Evolutionary conservation across 1,284 basidiomycete genomes (phyloP).

Genomic region (Cutaneotrichosporon cavernicola): DNA sequence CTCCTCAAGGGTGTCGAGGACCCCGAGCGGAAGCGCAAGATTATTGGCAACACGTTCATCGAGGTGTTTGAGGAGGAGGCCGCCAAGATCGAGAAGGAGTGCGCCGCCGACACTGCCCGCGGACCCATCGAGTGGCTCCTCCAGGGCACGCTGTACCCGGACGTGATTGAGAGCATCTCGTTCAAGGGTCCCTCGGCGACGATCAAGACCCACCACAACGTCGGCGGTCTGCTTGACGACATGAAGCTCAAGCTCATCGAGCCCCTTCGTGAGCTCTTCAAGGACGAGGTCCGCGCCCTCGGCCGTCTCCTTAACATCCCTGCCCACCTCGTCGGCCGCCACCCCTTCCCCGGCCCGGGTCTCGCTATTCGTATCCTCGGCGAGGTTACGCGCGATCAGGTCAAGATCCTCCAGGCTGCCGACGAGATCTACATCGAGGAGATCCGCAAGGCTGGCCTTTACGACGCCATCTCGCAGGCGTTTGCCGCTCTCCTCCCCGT

Average conservation of each 20-base stretch:
- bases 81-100: conserved; percentile 72
- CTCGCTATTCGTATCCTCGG: conserved; percentile 99
- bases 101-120: conserved; percentile 69
- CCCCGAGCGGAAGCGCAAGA: conserved; percentile 95
- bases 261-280: conserved; percentile 95
- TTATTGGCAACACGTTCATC: conserved; percentile 99
- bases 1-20: conserved; percentile 88
- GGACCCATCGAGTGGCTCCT: conserved; percentile 95
- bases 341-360: conserved; percentile 99
- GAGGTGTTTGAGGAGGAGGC: conserved; percentile 95
- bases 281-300: conserved; percentile 95
- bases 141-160: conserved; percentile 98
- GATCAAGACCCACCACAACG: conserved; percentile 99
- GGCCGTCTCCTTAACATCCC: conserved; percentile 90
- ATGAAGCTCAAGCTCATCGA: conserved; percentile 99
- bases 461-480: conserved; percentile 93
- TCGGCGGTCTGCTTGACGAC: conserved; percentile 91
- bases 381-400: conserved; percentile 88
- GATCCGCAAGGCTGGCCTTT: conserved; percentile 86
- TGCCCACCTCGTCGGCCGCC: conserved; percentile 86
- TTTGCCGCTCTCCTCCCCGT: conserved; percentile 97
- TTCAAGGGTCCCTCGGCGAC: conserved; percentile 99
- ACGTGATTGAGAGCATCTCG: conserved; percentile 98
- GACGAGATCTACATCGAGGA: conserved; percentile 98
- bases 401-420: conserved; percentile 89